These are phyloP conservation scores for Solanum medicagineum DNA, from an alignment of 257 asterid genomes.

Conservation along the genomic window DNA sequence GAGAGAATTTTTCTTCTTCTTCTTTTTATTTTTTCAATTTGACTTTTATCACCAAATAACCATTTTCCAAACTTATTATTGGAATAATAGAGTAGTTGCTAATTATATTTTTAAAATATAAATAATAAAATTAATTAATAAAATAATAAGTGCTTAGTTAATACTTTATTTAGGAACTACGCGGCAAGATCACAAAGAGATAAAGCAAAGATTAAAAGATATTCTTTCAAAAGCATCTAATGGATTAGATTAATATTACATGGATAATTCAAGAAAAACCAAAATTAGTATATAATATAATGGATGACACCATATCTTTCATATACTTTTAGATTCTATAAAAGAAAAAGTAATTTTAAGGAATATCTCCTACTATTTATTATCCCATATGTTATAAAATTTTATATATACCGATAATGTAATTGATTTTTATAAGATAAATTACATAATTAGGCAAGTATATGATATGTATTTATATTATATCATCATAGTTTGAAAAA, in stretches of 20 bases:
- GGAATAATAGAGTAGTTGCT: too few relatives aligned
- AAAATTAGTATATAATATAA: not conserved
- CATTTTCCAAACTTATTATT: too few relatives aligned
- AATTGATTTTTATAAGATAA: not conserved
- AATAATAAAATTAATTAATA: too few relatives aligned
- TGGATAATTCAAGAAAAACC: not conserved
- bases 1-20: too few relatives aligned
- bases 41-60: too few relatives aligned
- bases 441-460: too few relatives aligned
- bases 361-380: not conserved
- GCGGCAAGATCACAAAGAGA: not conserved
- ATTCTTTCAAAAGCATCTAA: not conserved
- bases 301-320: not conserved
- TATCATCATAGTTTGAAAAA: too few relatives aligned
- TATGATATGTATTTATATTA: too few relatives aligned
- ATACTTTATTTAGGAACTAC: too few relatives aligned
- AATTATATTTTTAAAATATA: too few relatives aligned
- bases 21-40: too few relatives aligned
- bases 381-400: not conserved
- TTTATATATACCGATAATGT: not conserved
- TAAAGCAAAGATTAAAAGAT: not conserved
- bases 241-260: not conserved
- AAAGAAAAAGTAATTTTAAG: not conserved
- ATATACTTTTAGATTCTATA: not conserved
- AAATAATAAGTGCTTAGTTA: too few relatives aligned